Base-by-base conservation (phyloP, 73 alveolate species). In the Paramecium primaurelia region DNA sequence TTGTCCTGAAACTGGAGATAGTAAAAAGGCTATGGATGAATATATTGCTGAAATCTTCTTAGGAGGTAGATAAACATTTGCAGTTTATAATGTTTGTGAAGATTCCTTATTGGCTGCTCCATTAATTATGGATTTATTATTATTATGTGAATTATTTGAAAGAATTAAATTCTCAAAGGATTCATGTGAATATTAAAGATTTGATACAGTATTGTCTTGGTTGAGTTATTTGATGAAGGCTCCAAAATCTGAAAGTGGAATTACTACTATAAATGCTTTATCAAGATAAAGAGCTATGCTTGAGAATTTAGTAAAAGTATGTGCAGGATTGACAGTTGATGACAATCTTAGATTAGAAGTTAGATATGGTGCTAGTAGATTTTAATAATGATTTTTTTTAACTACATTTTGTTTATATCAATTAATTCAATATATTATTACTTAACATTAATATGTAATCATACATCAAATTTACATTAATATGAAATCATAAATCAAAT, bases 11-110 rank as follows among this genome's bases (percentile, higher is more conserved):
- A 98, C 98, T 3, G 99, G 99, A 44, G 99, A 98, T 93, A 92
- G 98, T 28, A 98, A 98, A 96, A 93, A 98, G 87, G 99, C 99
- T 92, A 93, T 98, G 80, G 99, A 98, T 92, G 99, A 98, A 93
- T 98, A 96, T 94, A 94, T 96, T 26, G 95, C 98, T 59, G 96
- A 95, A 34, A 98, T 98, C 75, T 97, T 97, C 95, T 93, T 98
- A 86, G 98, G 98, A 49, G 99, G 99, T 40, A 93, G 87, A 86
- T 95, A 97, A 93, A 97, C 98, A 40, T 96, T 97, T 84, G 96
- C 97, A 2, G 90, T 97, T 18, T 98, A 98, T 93, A 97, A 98
- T 92, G 95, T 98, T 25, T 97, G 99, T 92, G 99, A 98, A 93
- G 99, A 98, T 90, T 95, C 99, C 8, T 93, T 98, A 84, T 95